Evolutionary conservation across 1,284 basidiomycete genomes (phyloP), one percentile per base, ranked within the genome.

Genomic region (Somion occarium): DNA sequence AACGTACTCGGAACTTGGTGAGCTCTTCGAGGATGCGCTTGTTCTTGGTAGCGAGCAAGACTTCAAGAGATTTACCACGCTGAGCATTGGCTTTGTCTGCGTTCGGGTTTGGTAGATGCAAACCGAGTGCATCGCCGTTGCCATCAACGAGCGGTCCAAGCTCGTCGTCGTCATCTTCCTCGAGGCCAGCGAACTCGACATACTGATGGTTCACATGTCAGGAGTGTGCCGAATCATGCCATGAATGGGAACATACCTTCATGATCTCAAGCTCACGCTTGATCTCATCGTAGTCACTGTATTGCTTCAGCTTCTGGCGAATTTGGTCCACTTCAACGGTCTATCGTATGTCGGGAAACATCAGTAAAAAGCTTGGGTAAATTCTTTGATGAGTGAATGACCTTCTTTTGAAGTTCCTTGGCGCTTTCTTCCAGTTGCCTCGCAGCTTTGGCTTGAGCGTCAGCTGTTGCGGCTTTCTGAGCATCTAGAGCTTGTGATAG

Each of bases 221-320:
- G 24, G 19, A 9, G 3, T 5, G 23, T 13, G 39, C 13, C 24
- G 18, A 13, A 23, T 43, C 42, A 43, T 39, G 38, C 38, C 19
- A 22, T n/a, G 42, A 43, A 43, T 3, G 42, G 11, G 13, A 11
- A 59, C 74, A 22, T 49, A 91, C 93, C 83, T 98, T 97, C 91
- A 98, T 91, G 59, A 97, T 96, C 63, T 94, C 93, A 20, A 97
- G 78, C 66, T 97, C 95, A 39, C 94, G 85, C 73, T 97, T 97
- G 64, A 97, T 85, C 70, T 97, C 94, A 61, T 98, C 94, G 61
- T 97, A 98, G 66, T 97, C 92, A 3, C 69, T 69, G 59, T 87
- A 91, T 58, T 83, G 82, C 62, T 82, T 83, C 39, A 96, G 70
- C 58, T 82, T 84, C 38, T 72, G 68, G 61, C 80, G 83, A 1